phyloP scores from a whole-genome alignment of 192 early-diverging fungal genomes.

The Coemansia erecta region DNA sequence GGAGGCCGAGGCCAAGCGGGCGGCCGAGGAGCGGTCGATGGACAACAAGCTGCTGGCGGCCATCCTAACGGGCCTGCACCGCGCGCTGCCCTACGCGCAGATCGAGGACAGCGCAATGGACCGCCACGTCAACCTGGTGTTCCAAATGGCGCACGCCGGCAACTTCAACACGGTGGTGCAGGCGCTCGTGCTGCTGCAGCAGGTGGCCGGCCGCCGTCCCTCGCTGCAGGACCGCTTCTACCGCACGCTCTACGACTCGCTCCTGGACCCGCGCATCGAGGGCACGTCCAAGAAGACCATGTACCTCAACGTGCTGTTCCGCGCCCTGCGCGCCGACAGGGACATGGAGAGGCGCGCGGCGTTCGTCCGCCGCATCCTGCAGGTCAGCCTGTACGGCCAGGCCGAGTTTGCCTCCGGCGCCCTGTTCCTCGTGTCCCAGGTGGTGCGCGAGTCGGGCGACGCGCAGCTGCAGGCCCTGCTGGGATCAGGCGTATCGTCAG shows the following conservation, averaged over 20 bases:
- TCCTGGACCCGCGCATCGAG: constrained; percentile 78
- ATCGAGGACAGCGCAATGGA: constrained; percentile 77
- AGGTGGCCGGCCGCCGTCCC: constrained; percentile 47
- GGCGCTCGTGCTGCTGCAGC: constrained; percentile 85
- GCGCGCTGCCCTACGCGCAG: constrained; percentile 87
- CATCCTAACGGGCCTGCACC: constrained; percentile 91
- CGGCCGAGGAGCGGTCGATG: constrained; percentile 47
- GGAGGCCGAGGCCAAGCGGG: constrained; percentile 46
- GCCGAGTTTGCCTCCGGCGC: constrained; percentile 83
- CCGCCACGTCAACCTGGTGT: constrained; percentile 83
- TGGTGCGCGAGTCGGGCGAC: constrained; percentile 41
- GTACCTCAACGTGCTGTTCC: constrained; percentile 90
- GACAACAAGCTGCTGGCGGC: constrained; percentile 83
- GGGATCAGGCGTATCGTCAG: too few species aligned
- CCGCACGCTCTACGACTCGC: constrained; percentile 83
- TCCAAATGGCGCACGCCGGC: constrained; percentile 83
- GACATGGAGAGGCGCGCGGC: constrained; percentile 67
- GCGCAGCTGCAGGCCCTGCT: constrained; percentile 51
- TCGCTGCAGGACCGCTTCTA: constrained; percentile 83
- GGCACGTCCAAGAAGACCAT: constrained; percentile 84
- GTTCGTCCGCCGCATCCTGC: constrained; percentile 89
- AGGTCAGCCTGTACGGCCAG: constrained; percentile 67
- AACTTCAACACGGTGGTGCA: constrained; percentile 94
- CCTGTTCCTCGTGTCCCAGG: constrained; percentile 78
- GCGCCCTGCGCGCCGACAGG: constrained; percentile 75